Evolutionary conservation across 2,329 filamentous ascomycete genomes (phyloP).

Genomic region (Tolypocladium pustulatum): DNA sequence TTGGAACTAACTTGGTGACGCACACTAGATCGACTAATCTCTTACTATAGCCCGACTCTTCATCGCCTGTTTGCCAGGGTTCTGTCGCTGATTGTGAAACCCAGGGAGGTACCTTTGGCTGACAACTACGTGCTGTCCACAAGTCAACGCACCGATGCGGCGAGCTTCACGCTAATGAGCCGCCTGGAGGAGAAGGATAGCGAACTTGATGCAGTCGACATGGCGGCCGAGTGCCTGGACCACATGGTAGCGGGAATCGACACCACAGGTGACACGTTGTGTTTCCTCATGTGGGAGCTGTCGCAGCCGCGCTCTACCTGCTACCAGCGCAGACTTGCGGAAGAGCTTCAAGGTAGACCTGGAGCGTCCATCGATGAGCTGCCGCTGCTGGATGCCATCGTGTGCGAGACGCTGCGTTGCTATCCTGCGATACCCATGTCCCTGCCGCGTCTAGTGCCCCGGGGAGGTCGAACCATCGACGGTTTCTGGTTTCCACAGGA

Average conservation of each 20-base stretch:
- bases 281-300: slow-evolving; percentile 62
- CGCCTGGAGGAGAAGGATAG: slow-evolving; percentile 42
- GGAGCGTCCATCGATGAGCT: slow-evolving; percentile 35
- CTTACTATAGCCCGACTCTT: slow-evolving; percentile 44
- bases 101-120: slow-evolving; percentile 47
- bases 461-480: slow-evolving; percentile 43
- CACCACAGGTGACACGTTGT: slow-evolving; percentile 59
- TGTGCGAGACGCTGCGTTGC: slow-evolving; percentile 51
- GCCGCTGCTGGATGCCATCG: slow-evolving; percentile 50
- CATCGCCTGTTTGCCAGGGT: slow-evolving; percentile 35
- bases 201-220: slow-evolving; percentile 39
- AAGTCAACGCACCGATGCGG: slow-evolving; percentile 32
- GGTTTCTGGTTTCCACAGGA: slow-evolving; percentile 40
- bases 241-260: slow-evolving; percentile 65
- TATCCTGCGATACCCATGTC: slow-evolving; percentile 59
- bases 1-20: slow-evolving; percentile 1
- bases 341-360: slow-evolving; percentile 37
- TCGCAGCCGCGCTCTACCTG: slow-evolving; percentile 45
- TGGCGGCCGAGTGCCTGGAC: slow-evolving; percentile 59
- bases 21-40: slow-evolving; percentile 43
- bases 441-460: slow-evolving; percentile 48
- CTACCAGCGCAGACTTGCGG: slow-evolving; percentile 40
- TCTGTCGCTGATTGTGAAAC: slow-evolving; percentile 38
- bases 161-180: slow-evolving; percentile 46
- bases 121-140: slow-evolving; percentile 48